Evolutionary conservation across 352 stramenopile genomes (phyloP).

Genomic region (Pythium apleroticum): DNA sequence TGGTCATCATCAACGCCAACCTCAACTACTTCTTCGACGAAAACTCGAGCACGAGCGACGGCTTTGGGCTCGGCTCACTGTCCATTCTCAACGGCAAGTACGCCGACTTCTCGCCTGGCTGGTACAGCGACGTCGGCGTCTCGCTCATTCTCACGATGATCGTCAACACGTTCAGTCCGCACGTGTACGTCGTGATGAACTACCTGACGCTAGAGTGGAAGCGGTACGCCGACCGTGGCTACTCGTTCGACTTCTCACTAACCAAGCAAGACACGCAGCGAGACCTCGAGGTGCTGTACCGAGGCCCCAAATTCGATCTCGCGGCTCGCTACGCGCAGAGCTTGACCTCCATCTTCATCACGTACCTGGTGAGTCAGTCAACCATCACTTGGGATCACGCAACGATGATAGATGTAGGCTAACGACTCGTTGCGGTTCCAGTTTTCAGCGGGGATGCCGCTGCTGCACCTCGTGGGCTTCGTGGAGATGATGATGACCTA

Average conservation of each 20-base stretch:
- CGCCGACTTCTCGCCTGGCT: constrained; percentile 68
- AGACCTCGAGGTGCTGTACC: constrained; percentile 76
- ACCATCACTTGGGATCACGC: not conserved
- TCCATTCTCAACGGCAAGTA: constrained; percentile 72
- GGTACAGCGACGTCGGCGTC: constrained; percentile 81
- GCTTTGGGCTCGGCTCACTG: constrained; percentile 39
- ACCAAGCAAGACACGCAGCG: constrained; percentile 80
- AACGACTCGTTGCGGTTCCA: constrained; percentile 20
- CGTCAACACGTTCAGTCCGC: constrained; percentile 73
- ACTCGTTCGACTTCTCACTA: constrained; percentile 60
- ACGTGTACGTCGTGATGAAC: constrained; percentile 57
- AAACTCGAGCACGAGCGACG: constrained; percentile 1
- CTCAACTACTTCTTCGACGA: constrained; percentile 59
- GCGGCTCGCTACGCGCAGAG: constrained; percentile 68
- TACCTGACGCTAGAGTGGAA: constrained; percentile 53
- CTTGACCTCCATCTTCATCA: constrained; percentile 83
- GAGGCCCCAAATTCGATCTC: constrained; percentile 77
- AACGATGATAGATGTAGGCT: not conserved
- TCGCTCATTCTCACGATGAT: constrained; percentile 85
- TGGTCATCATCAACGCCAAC: constrained; percentile 84
- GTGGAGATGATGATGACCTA: constrained; percentile 76
- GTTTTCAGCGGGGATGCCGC: constrained; percentile 81
- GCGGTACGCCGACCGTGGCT: constrained; percentile 60
- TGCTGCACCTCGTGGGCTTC: constrained; percentile 76
- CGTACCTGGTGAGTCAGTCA: constrained; percentile 54